These are phyloP conservation scores for Xylariaceae sp. DNA, from an alignment of 2,329 filamentous ascomycete genomes.

Conservation along the genomic window DNA sequence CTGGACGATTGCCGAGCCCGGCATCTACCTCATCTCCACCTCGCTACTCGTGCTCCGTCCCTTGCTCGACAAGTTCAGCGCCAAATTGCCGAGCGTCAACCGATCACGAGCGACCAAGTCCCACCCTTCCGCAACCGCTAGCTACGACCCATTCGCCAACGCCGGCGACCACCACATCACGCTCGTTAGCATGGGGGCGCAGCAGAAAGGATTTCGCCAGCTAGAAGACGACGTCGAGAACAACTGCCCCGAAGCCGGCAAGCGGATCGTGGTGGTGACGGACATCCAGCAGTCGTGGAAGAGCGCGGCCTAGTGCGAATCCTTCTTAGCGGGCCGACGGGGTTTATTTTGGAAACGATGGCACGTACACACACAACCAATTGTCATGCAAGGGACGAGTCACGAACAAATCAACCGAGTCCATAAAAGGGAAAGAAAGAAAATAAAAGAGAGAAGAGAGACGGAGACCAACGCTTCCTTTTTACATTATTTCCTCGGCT, in stretches of 20 bases:
- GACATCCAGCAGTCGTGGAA: background rate
- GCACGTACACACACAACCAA: no score
- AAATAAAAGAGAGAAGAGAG: background rate
- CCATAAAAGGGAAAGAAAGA: background rate
- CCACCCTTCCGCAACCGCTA: background rate
- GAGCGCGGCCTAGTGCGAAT: background rate
- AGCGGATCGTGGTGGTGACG: background rate
- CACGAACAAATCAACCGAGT: background rate
- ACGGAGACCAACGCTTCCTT: no score
- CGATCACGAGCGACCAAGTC: background rate
- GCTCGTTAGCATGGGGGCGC: background rate
- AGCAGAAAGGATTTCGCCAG: background rate
- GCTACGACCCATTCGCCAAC: background rate
- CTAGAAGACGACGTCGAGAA: background rate
- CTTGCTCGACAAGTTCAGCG: slow-evolving; percentile 5
- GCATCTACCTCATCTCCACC: slow-evolving; percentile 8
- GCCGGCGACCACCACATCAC: background rate
- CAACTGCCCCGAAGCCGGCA: background rate
- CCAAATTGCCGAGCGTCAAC: background rate
- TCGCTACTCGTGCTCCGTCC: slow-evolving; percentile 8
- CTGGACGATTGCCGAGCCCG: slow-evolving; percentile 3
- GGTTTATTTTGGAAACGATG: background rate
- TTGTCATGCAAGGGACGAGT: no score
- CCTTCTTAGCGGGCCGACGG: background rate
- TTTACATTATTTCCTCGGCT: no score